Conservation (phyloP, 1,284 basidiomycete genomes). For the Microbotryum saponariae region DNA sequence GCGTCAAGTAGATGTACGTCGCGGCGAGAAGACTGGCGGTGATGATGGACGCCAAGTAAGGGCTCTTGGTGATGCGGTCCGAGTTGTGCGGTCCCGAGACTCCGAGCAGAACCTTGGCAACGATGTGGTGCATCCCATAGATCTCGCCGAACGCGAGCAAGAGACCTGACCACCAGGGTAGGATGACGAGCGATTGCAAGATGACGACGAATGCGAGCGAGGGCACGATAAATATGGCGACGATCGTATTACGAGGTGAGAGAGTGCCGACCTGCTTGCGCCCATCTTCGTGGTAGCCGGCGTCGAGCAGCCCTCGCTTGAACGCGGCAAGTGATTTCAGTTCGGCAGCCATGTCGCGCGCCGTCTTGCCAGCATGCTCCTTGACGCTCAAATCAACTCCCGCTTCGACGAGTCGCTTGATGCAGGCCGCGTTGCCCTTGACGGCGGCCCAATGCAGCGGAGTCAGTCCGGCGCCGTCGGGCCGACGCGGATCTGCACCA, state of each 20-base stretch:
- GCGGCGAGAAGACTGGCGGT: slow-evolving; percentile 80
- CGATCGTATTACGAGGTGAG: slow-evolving; percentile 56
- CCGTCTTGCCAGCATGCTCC: slow-evolving; percentile 77
- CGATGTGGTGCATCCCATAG: slow-evolving; percentile 74
- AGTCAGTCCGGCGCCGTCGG: slow-evolving; percentile 74
- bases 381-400: slow-evolving; percentile 75
- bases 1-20: slow-evolving; percentile 67
- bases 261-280: slow-evolving; percentile 23
- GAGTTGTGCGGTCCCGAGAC: slow-evolving; percentile 42
- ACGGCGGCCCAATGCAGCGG: slow-evolving; percentile 99
- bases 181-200: slow-evolving; percentile 68
- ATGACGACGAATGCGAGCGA: slow-evolving; percentile 69
- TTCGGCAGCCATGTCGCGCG: slow-evolving; percentile 89
- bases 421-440: slow-evolving; percentile 76
- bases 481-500: slow-evolving; percentile 66
- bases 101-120: slow-evolving; percentile 72
- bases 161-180: slow-evolving; percentile 84
- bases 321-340: slow-evolving; percentile 82
- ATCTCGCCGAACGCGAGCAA: slow-evolving; percentile 75
- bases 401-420: slow-evolving; percentile 72
- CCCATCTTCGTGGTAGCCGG: slow-evolving; percentile 43
- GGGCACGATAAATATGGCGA: slow-evolving; percentile 73
- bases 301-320: slow-evolving; percentile 78
- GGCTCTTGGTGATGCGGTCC: slow-evolving; percentile 46
- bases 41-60: slow-evolving; percentile 90